Evolutionary conservation across 306 rosid genomes (phyloP).

Genomic region (Albizia julibrissin): DNA sequence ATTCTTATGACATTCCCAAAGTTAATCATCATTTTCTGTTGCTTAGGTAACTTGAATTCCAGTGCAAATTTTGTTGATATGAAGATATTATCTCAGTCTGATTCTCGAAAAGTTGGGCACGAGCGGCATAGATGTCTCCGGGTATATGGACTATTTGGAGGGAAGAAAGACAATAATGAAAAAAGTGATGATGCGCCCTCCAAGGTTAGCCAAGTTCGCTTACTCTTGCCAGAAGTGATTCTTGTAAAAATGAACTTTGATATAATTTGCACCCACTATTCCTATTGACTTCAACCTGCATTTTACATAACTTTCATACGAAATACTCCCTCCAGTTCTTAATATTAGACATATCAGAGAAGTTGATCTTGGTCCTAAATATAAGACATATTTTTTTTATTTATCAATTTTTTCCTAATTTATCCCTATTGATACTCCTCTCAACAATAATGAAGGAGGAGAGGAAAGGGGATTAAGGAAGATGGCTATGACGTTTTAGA

Average conservation of each 20-base stretch:
- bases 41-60: conserved; percentile 52
- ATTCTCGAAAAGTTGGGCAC: conserved; percentile 37
- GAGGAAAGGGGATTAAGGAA: no score
- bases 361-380: no score
- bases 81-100: conserved; percentile 37
- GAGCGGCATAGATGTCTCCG: conserved; percentile 38
- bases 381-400: no score
- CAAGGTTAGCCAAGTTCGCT: conserved; percentile 50
- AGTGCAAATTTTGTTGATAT: conserved; percentile 45
- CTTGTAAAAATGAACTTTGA: not conserved
- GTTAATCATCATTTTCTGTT: conserved; percentile 3
- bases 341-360: no score
- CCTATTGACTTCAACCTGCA: not conserved
- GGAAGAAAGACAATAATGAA: conserved; percentile 65
- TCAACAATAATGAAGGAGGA: not conserved
- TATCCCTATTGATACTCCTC: no score
- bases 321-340: no score
- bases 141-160: conserved; percentile 70
- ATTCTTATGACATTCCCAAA: not conserved
- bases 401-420: no score
- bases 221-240: conserved; percentile 12
- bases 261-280: not conserved
- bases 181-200: conserved; percentile 63
- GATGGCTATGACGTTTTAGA: no score
- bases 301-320: not conserved